phyloP scores from a whole-genome alignment of 192 early-diverging fungal species.

The Geranomyces michiganensis region DNA sequence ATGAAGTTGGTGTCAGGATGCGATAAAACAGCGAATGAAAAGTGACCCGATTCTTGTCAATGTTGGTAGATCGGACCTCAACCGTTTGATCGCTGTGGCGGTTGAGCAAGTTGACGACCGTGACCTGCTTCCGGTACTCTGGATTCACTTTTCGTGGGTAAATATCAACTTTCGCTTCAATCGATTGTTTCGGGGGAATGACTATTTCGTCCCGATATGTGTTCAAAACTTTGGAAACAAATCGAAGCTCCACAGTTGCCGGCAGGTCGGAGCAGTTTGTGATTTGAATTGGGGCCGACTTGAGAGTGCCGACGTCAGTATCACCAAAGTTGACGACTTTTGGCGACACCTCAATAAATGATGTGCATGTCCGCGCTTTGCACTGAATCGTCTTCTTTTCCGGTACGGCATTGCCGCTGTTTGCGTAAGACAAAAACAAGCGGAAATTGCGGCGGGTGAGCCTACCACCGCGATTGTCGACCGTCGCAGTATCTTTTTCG shows the following conservation, averaged over 20 bases:
- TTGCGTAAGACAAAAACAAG: conserved; percentile 37
- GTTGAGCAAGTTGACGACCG: conserved; percentile 88
- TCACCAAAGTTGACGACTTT: conserved; percentile 90
- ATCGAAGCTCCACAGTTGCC: conserved; percentile 80
- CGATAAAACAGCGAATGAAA: conserved; percentile 97
- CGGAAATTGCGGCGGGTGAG: conserved; percentile 47
- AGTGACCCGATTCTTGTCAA: conserved; percentile 95
- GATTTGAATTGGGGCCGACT: conserved; percentile 80
- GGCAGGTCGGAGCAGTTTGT: conserved; percentile 85
- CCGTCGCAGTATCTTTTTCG: conserved; percentile 60
- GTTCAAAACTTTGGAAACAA: conserved; percentile 92
- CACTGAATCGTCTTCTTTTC: conserved; percentile 86
- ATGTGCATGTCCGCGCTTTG: conserved; percentile 88
- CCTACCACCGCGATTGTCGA: conserved; percentile 70
- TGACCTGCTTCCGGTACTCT: conserved; percentile 95
- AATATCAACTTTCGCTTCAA: conserved; percentile 86
- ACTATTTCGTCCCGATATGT: conserved; percentile 69
- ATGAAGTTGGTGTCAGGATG: conserved; percentile 78
- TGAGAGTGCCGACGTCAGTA: conserved; percentile 91
- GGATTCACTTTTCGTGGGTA: conserved; percentile 98
- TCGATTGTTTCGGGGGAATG: conserved; percentile 77
- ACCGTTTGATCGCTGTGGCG: conserved; percentile 87
- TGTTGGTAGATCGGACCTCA: conserved; percentile 89
- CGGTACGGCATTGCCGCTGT: conserved; percentile 46
- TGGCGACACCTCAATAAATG: conserved; percentile 86